A percentile compares a stretch with the other conserved stretches of the same genome.
These are phyloP conservation scores for Coprinopsis strossmayeri DNA, from an alignment of 768 basidiomycete genomes.

Conservation along the genomic window DNA sequence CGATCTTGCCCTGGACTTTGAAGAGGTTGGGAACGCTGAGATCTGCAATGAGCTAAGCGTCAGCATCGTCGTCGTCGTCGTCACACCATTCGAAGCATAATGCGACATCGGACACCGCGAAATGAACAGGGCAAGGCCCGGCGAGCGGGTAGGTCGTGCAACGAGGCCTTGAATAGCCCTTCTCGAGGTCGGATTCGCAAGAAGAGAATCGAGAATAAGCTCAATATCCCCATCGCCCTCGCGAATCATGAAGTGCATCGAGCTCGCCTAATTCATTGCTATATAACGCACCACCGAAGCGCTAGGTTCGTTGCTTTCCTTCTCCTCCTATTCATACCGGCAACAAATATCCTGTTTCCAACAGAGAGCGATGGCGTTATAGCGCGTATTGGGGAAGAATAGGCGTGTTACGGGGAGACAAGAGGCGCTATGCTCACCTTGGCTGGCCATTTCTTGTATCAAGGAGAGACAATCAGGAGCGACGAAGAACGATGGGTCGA, in stretches of 20 bases:
- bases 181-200: background rate
- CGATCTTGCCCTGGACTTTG: slow-evolving; percentile 15
- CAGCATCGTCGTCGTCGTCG: background rate
- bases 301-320: no score
- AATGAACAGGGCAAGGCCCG: no score
- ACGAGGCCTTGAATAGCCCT: background rate
- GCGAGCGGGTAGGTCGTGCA: background rate
- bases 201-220: background rate
- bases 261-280: no score
- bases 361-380: no score
- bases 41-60: slow-evolving; percentile 1
- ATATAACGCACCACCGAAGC: no score
- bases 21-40: slow-evolving; percentile 13
- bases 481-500: background rate
- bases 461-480: background rate
- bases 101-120: background rate
- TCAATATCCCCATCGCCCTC: background rate
- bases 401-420: background rate
- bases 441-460: background rate
- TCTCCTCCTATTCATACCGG: no score
- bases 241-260: background rate
- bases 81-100: background rate
- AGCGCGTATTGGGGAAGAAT: background rate
- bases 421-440: background rate
- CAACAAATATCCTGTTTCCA: no score